Conservation (phyloP, 176 grass and related monocot genomes). For the Hordeum marinum region DNA sequence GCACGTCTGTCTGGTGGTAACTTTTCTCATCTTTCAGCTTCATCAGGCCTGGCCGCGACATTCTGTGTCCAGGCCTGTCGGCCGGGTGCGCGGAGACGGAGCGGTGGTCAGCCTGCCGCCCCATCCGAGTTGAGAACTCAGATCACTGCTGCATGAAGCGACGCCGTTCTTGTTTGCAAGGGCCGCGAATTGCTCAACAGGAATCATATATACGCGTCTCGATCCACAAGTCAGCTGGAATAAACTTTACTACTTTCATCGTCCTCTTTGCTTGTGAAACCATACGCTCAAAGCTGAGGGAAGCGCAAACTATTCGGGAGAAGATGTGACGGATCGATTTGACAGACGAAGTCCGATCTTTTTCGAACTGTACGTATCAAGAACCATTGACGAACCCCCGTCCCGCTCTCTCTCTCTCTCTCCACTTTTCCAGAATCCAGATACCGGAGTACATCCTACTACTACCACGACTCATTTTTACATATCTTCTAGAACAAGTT, state of each 20-base stretch:
- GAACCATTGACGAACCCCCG: not conserved
- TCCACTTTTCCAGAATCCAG: not conserved
- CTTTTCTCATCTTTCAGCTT: slow-evolving; percentile 29
- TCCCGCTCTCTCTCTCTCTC: not conserved
- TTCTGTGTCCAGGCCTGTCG: slow-evolving; percentile 48
- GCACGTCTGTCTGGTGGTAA: slow-evolving; percentile 39
- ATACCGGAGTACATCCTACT: not conserved
- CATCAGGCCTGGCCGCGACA: slow-evolving; percentile 32
- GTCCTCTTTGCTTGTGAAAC: not conserved
- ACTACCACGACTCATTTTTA: not conserved
- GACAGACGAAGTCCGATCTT: not conserved
- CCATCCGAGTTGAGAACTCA: not conserved
- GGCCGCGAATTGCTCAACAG: not conserved
- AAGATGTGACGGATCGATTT: not conserved
- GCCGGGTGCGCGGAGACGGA: not conserved
- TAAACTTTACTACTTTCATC: not conserved
- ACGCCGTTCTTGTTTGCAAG: not conserved
- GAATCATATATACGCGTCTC: not conserved
- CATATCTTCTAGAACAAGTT: not conserved
- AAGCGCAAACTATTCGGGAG: not conserved
- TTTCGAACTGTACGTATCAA: not conserved
- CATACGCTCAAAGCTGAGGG: not conserved
- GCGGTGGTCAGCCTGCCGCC: slow-evolving; percentile 41
- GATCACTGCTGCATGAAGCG: not conserved
- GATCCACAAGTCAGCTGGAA: not conserved